A percentile compares a stretch with the other conserved stretches of the same genome.
Conservation (phyloP, 2,329 filamentous ascomycete genomes). For the Xylariaceae sp. region DNA sequence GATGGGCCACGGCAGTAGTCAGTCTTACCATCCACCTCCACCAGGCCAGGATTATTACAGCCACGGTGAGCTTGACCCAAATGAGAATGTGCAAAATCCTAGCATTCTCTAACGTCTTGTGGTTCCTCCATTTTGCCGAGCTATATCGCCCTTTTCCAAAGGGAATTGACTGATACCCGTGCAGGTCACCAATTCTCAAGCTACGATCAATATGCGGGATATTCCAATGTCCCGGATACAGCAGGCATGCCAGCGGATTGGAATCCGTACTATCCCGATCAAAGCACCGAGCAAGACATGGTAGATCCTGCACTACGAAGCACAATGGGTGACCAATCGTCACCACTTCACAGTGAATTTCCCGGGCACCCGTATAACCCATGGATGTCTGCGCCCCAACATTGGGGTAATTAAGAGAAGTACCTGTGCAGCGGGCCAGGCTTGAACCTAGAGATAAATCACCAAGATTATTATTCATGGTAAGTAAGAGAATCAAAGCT, state of each 20-base stretch:
- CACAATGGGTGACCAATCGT: conserved; percentile 35
- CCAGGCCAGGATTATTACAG: conserved; percentile 36
- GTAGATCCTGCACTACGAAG: conserved; percentile 39
- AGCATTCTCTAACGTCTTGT: no score
- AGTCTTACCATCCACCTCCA: conserved; percentile 35
- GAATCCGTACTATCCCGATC: conserved; percentile 35
- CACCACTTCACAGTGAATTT: conserved; percentile 34
- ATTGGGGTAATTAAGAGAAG: conserved; percentile 36
- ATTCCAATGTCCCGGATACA: conserved; percentile 31
- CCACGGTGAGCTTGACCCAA: conserved; percentile 34
- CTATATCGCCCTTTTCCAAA: no score
- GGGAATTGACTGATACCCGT: conserved; percentile 28
- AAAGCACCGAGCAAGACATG: conserved; percentile 36
- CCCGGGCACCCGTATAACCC: conserved; percentile 33
- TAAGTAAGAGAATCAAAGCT: conserved; percentile 12
- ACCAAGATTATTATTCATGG: conserved; percentile 14
- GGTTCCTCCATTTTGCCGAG: no score
- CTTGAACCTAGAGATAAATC: background rate
- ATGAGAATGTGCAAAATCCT: no score
- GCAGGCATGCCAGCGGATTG: conserved; percentile 34
- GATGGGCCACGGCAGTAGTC: conserved; percentile 30
- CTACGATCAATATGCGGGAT: conserved; percentile 37
- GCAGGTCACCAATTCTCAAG: conserved; percentile 37
- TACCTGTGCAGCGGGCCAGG: conserved; percentile 10
- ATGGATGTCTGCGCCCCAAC: conserved; percentile 38